These are phyloP conservation scores for Syzygium malaccense DNA, from an alignment of 441 rosid species.

Conservation along the genomic window DNA sequence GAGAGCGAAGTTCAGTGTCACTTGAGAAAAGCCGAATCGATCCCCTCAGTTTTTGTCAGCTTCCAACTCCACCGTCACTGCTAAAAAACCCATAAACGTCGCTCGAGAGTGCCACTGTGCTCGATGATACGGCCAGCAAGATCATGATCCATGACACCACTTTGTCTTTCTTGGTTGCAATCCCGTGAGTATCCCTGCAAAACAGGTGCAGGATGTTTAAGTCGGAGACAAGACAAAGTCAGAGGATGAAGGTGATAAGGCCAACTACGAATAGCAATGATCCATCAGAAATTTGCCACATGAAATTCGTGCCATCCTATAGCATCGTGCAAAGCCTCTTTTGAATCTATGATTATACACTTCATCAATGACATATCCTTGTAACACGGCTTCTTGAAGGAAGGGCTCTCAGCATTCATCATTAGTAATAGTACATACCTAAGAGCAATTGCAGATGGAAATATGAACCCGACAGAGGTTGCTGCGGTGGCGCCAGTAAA, in stretches of 20 bases:
- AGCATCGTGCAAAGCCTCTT: neutral
- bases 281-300: neutral
- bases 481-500: constrained; percentile 63
- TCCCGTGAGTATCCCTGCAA: constrained; percentile 44
- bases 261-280: neutral
- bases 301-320: neutral
- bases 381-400: neutral
- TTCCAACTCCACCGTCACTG: neutral
- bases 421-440: constrained; percentile 17
- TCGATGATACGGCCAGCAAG: constrained; percentile 37
- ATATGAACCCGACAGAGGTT: constrained; percentile 48
- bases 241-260: neutral
- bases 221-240: neutral
- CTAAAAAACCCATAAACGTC: constrained; percentile 38
- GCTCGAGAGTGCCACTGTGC: constrained; percentile 46
- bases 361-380: neutral
- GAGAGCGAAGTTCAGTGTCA: neutral
- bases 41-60: neutral
- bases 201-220: neutral
- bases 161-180: constrained; percentile 46
- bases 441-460: constrained; percentile 57
- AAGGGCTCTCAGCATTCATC: neutral
- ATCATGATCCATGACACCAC: constrained; percentile 48
- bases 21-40: neutral
- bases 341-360: neutral